Base-by-base conservation (phyloP, 2,329 filamentous ascomycete species). In the Aspergillus arachidicola region DNA sequence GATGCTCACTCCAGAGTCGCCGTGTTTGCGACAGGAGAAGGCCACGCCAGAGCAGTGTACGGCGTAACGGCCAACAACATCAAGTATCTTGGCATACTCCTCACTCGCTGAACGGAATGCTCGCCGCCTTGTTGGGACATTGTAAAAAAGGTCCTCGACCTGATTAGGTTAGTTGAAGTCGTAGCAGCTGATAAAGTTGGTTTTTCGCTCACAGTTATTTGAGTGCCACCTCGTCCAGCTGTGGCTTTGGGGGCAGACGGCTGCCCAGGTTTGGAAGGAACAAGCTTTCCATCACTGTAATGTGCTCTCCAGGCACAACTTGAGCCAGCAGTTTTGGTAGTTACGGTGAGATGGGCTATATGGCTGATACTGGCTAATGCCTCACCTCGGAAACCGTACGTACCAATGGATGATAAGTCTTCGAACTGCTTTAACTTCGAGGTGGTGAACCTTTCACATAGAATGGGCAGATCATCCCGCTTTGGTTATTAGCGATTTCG, bases 311-410 rank as follows among this genome's bases (percentile, higher is more conserved):
- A 99, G 19, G 95, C 95, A 78, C 93, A 91, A 69, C 88, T 89
- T 0, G 94, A 96, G 50, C 93, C 89, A 63, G 91, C 90, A 1
- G 94, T 98, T 76, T 93, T 96, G 9, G 96, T 99, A 1, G 94
- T 98, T 50, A 99, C 93, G 4, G 90, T 93, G 26, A 99, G 84
- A 81, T 99, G 96, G 38, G 96, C 94, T 71, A 99, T 97, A 76
- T 99, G 95, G 74, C 94, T 98, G 76, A 99, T 99, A 79, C 95
- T 98, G 16, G 95, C 95, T 60, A 99, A 81, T 4, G 95, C 95
- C 79, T 99, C 95, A 60, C 95, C 95, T 59, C 95, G 91, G 74
- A 99, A 99, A n/a, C 95, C 95, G 77, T 99, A 99, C 1, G 95
- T 98, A 57, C 89, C 90, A 68, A 99, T 98, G 5, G 89, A 91